Conservation (phyloP, 2,329 filamentous ascomycete genomes). For the Colletotrichum sp. region DNA sequence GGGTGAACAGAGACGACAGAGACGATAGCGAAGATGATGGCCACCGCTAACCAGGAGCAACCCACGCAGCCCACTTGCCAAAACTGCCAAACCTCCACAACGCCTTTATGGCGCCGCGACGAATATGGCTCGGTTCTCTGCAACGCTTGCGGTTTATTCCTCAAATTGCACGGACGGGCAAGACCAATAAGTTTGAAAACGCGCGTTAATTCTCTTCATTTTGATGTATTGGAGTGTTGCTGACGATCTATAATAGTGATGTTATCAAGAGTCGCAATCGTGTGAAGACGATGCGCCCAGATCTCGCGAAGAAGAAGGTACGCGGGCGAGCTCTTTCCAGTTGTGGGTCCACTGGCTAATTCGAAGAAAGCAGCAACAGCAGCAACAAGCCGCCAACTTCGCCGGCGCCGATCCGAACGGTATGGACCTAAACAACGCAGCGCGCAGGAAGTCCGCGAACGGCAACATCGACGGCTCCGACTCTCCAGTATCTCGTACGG, state of each 20-base stretch:
- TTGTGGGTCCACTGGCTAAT: background rate
- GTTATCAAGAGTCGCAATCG: slow-evolving; percentile 99
- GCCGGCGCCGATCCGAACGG: slow-evolving; percentile 59
- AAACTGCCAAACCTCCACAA: slow-evolving; percentile 95
- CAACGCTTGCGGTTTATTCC: slow-evolving; percentile 97
- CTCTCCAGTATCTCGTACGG: slow-evolving; percentile 80
- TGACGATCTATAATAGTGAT: slow-evolving; percentile 50
- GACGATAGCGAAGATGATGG: slow-evolving; percentile 43
- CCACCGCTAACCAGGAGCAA: slow-evolving; percentile 61
- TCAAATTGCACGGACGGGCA: slow-evolving; percentile 82
- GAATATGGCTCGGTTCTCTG: slow-evolving; percentile 94
- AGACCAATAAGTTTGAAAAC: background rate
- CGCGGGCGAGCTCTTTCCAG: slow-evolving; percentile 24
- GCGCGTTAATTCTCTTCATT: background rate
- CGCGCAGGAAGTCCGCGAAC: slow-evolving; percentile 71
- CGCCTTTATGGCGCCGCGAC: slow-evolving; percentile 96
- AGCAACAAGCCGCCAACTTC: slow-evolving; percentile 45
- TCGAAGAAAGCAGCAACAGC: slow-evolving; percentile 30
- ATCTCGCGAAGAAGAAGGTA: slow-evolving; percentile 86
- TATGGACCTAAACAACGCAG: slow-evolving; percentile 57
- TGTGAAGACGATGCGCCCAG: slow-evolving; percentile 84
- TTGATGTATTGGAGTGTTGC: background rate
- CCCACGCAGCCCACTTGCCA: slow-evolving; percentile 89
- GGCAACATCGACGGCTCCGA: slow-evolving; percentile 77
- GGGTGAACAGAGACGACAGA: background rate